Evolutionary conservation across 352 stramenopile genomes (phyloP), one percentile per base, ranked within the genome.

Genomic region (Pythium dissotocum): DNA sequence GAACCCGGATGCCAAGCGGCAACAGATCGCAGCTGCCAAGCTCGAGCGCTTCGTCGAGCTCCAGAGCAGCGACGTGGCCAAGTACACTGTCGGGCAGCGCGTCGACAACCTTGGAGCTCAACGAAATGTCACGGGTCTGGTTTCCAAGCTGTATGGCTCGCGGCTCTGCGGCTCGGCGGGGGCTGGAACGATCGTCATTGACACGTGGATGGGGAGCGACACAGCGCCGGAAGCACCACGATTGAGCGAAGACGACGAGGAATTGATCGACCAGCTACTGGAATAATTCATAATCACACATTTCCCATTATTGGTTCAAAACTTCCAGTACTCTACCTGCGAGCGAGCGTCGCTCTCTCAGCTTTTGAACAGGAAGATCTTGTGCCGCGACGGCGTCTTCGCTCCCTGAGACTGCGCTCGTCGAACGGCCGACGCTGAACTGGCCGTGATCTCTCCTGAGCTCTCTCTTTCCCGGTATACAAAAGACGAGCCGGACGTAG

Each of bases 41-140:
- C 40, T 76, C 33, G 80, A 90, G 40, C 76, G 81, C 18, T 91
- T 90, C 33, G 76, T 94, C n/a, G 87, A 93, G 73, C 63, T 94
- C 5, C 78, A 86, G 46, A 93, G 83, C 71, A 91, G 80, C 61
- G 85, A 95, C 9, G 85, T 93, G 13, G 76, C 77, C 68, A 95
- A 95, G 71, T 92, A 95, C 77, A 67, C 54, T 18, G 40, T 93
- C 51, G 82, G 83, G 0, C 81, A 90, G 61, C 65, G 70, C 46
- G 76, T 95, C 26, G 58, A 83, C 36, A 72, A 69, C 57, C 77
- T 92, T 2, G 85, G 82, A 0, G 67, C 76, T 1, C 70, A 89
- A 49, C 77, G 76, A 5, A 79, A 89, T 53, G 71, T 95, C 16
- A 79, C 67, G 9, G 87, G 83, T 7, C 59, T 89, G 5, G 73